A percentile compares a stretch with the other conserved stretches of the same genome.
These are phyloP conservation scores for Mortierella alpina DNA, from an alignment of 192 early-diverging fungal species.

Conservation along the genomic window DNA sequence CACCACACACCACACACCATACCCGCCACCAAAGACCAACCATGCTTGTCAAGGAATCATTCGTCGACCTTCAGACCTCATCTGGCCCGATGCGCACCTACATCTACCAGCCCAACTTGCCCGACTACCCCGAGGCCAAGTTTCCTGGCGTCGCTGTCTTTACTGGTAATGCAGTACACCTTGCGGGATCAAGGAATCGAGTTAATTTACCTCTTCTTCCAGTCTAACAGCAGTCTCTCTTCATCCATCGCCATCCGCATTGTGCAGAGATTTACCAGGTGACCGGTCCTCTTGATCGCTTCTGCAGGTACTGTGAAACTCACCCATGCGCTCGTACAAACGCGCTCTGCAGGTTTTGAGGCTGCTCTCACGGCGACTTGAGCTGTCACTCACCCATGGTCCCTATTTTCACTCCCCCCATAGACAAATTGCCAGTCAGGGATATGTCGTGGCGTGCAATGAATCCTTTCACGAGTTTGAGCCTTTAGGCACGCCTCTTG, in stretches of 20 bases:
- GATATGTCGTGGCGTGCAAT: slow-evolving; percentile 66
- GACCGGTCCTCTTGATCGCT: slow-evolving; percentile 69
- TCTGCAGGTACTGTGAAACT: slow-evolving; percentile 57
- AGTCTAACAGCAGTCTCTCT: no score
- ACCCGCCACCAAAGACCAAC: neutral
- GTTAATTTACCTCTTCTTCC: no score
- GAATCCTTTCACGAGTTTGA: slow-evolving; percentile 76
- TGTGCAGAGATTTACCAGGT: slow-evolving; percentile 72
- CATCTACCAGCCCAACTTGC: slow-evolving; percentile 66
- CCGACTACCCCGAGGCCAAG: slow-evolving; percentile 62
- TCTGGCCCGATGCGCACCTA: slow-evolving; percentile 64
- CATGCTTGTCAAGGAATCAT: slow-evolving; percentile 66
- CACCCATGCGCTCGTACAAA: neutral
- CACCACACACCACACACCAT: neutral
- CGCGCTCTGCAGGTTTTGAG: neutral
- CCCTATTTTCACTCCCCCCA: slow-evolving; percentile 10
- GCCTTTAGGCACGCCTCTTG: slow-evolving; percentile 59
- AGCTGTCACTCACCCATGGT: neutral
- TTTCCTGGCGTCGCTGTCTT: slow-evolving; percentile 60
- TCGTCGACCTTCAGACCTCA: slow-evolving; percentile 57
- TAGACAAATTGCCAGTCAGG: slow-evolving; percentile 49
- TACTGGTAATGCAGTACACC: slow-evolving; percentile 22
- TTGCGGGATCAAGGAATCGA: no score
- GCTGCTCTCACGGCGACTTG: neutral
- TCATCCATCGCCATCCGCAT: neutral